phyloP scores from a whole-genome alignment of 2,329 filamentous ascomycete species.

The Penicillium sp. region DNA sequence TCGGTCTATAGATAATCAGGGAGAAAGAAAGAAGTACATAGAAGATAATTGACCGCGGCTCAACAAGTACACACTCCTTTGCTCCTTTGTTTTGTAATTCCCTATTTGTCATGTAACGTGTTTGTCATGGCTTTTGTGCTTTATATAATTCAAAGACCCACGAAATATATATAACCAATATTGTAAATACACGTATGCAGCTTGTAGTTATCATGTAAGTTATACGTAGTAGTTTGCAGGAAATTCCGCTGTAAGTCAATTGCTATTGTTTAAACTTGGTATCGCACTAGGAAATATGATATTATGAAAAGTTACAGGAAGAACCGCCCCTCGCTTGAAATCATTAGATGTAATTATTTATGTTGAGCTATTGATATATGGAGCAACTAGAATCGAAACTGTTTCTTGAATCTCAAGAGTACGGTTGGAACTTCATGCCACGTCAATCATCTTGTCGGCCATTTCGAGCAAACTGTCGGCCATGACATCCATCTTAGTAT shows the following conservation, averaged over 20 bases:
- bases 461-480: slow-evolving; percentile 50
- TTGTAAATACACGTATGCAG: background rate
- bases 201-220: background rate
- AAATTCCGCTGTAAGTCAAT: background rate
- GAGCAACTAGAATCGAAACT: background rate
- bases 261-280: background rate
- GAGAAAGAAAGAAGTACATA: too few relatives aligned
- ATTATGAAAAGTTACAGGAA: background rate
- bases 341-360: background rate
- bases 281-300: background rate
- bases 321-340: background rate
- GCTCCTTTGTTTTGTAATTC: background rate
- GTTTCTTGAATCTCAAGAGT: background rate
- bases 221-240: background rate
- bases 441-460: slow-evolving; percentile 41
- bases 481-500: slow-evolving; percentile 52
- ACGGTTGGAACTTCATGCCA: background rate
- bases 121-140: background rate
- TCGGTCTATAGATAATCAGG: background rate
- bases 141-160: too few relatives aligned
- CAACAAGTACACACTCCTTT: background rate
- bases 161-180: background rate
- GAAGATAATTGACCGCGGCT: too few relatives aligned
- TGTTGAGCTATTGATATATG: background rate
- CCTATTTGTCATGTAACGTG: background rate